A percentile compares a stretch with the other conserved stretches of the same genome.
Evolutionary conservation across 2,329 filamentous ascomycete species (phyloP).

Genomic region (Colletotrichum sp.): DNA sequence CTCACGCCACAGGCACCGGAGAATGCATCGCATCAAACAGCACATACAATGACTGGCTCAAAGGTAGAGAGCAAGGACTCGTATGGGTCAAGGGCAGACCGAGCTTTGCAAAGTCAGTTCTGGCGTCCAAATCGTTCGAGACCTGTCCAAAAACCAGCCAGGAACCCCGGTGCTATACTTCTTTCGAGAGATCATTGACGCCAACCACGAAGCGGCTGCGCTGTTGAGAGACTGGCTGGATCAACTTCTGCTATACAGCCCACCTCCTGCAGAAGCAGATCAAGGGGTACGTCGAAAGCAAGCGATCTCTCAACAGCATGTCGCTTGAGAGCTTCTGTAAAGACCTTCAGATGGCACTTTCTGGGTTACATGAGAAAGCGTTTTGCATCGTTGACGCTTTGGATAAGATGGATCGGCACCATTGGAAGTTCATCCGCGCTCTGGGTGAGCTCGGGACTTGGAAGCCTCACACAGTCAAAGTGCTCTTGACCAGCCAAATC

Average conservation of each 20-base stretch:
- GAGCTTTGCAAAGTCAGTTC: slow-evolving; percentile 30
- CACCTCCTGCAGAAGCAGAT: slow-evolving; percentile 30
- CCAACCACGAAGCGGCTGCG: slow-evolving; percentile 33
- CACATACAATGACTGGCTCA: slow-evolving; percentile 25
- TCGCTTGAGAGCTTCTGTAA: slow-evolving; percentile 31
- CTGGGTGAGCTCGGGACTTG: slow-evolving; percentile 36
- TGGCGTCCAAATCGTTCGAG: background rate
- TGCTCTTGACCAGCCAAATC: slow-evolving; percentile 48
- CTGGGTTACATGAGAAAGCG: slow-evolving; percentile 22
- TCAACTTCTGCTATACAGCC: slow-evolving; percentile 34
- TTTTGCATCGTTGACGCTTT: slow-evolving; percentile 48
- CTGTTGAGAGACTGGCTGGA: slow-evolving; percentile 38
- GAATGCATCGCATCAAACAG: slow-evolving; percentile 23
- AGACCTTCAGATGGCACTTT: slow-evolving; percentile 28
- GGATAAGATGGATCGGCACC: slow-evolving; percentile 48
- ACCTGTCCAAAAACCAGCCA: background rate
- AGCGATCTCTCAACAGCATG: slow-evolving; percentile 19
- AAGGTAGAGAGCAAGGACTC: slow-evolving; percentile 20
- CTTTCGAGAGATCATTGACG: slow-evolving; percentile 41
- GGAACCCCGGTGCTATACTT: slow-evolving; percentile 37
- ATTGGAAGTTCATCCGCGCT: slow-evolving; percentile 34
- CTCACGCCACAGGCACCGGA: slow-evolving; percentile 26
- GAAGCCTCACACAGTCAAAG: slow-evolving; percentile 38
- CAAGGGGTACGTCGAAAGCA: slow-evolving; percentile 3
- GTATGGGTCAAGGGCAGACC: slow-evolving; percentile 39